phyloP scores from a whole-genome alignment of 495 filamentous ascomycete genomes.

The Penicillium antarcticum region DNA sequence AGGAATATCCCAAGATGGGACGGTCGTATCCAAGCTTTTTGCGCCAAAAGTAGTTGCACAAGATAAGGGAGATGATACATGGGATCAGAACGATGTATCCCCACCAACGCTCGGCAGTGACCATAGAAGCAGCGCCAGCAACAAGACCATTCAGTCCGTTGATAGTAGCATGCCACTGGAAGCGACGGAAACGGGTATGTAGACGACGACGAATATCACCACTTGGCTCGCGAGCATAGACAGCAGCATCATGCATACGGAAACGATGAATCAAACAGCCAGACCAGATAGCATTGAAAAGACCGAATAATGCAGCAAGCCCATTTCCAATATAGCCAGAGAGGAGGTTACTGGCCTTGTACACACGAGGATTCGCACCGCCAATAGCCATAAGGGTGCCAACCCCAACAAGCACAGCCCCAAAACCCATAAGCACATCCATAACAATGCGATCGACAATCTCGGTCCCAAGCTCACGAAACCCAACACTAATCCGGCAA shows the following conservation, averaged over 20 bases:
- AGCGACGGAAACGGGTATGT: conserved; percentile 28
- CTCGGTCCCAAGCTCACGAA: conserved; percentile 44
- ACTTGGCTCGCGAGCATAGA: conserved; percentile 6
- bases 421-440: conserved; percentile 44
- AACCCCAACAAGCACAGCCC: conserved; percentile 43
- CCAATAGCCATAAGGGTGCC: conserved; percentile 51
- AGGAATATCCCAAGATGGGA: conserved; percentile 19
- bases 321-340: conserved; percentile 50
- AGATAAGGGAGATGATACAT: conserved; percentile 40
- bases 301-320: conserved; percentile 39
- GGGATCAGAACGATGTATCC: conserved; percentile 48
- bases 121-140: conserved; percentile 48
- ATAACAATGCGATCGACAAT: conserved; percentile 46
- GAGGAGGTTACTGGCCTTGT: conserved; percentile 42
- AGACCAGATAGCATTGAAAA: conserved; percentile 46
- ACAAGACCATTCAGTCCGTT: conserved; percentile 43
- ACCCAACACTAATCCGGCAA: conserved; percentile 34
- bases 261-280: conserved; percentile 35
- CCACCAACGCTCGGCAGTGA: conserved; percentile 48
- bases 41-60: conserved; percentile 47
- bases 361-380: conserved; percentile 39
- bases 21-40: conserved; percentile 44
- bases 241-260: conserved; percentile 24
- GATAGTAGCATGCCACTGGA: conserved; percentile 39
- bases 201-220: conserved; percentile 25